Conservation (phyloP, 768 basidiomycete genomes). For the Jaapia argillacea region DNA sequence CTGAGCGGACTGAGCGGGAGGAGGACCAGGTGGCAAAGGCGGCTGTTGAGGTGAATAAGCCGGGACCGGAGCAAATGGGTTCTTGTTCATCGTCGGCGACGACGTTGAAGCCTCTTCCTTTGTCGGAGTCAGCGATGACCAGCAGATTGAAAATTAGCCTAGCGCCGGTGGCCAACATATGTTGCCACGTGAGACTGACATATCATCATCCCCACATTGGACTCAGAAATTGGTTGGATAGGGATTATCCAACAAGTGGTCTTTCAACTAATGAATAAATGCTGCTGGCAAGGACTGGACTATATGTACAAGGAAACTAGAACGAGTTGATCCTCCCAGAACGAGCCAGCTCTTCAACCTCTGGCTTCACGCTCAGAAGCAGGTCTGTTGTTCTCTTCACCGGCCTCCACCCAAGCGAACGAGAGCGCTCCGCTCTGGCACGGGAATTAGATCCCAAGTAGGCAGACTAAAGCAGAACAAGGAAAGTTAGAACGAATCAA, state of each 20-base stretch:
- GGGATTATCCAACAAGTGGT: no score
- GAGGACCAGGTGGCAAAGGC: conserved; percentile 72
- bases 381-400: conserved; percentile 37
- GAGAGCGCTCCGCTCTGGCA: conserved; percentile 30
- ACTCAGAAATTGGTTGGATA: no score
- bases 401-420: conserved; percentile 43
- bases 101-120: no score
- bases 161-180: no score
- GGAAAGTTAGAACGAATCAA: not conserved
- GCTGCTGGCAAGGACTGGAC: no score
- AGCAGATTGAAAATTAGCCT: no score
- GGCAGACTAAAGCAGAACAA: not conserved
- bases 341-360: conserved; percentile 21
- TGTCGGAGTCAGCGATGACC: no score
- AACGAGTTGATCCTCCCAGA: not conserved
- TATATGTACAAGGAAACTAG: no score
- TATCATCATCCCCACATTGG: no score
- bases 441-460: conserved; percentile 27
- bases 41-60: conserved; percentile 64
- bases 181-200: no score
- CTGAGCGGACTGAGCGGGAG: conserved; percentile 55
- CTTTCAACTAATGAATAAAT: no score
- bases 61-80: conserved; percentile 67
- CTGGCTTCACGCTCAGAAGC: conserved; percentile 34
- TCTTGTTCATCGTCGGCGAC: conserved; percentile 58